Evolutionary conservation across 495 filamentous ascomycete genomes (phyloP), one percentile per base, ranked within the genome.

Genomic region (Clavariopsis aquatica): DNA sequence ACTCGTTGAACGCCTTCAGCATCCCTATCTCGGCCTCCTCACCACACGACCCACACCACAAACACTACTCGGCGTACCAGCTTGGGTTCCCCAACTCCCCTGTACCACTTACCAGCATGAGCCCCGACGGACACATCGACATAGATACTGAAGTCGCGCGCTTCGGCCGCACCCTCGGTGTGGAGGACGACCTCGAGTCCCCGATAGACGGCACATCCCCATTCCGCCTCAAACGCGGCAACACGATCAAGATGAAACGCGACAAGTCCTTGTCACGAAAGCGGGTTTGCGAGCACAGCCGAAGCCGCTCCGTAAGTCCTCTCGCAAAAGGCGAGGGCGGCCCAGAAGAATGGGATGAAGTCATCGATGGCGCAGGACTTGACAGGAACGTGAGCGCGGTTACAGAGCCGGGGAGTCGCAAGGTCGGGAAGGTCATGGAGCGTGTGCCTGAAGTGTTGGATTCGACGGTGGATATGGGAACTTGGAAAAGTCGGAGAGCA

Each of bases 131-230:
- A 10, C 43, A 19, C 10, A 58, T 58, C 6, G 10, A n/a, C 4
- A 10, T 58, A 2, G 43, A 52, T 22, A 52, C 29, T 0, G 19
- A 41, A 17, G 31, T 28, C 5, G 58, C 46, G 28, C 23, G 46
- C 17, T 60, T 60, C 29, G 27, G 43, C 10, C 20, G 43, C 20
- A 51, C 38, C 4, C 43, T 49, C 2, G 43, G 27, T 10, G 26
- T 47, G 19, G 46, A 47, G 22, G 58, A 61, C 28, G 47, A 20
- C 26, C 36, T 53, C 19, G 58, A 61, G 24, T 36, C 26, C 4
- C 58, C 58, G 12, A 53, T 61, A n/a, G 58, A 61, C 49, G 58
- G 58, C 4, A 61, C 58, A 10, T 34, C 24, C 38, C 58, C 58
- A 8, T 61, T 61, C 34, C 58, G 58, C 24, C 34, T 61, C 12